Evolutionary conservation across 2,329 filamentous ascomycete genomes (phyloP), one percentile per base, ranked within the genome.

Genomic region (Penicillium sp.): DNA sequence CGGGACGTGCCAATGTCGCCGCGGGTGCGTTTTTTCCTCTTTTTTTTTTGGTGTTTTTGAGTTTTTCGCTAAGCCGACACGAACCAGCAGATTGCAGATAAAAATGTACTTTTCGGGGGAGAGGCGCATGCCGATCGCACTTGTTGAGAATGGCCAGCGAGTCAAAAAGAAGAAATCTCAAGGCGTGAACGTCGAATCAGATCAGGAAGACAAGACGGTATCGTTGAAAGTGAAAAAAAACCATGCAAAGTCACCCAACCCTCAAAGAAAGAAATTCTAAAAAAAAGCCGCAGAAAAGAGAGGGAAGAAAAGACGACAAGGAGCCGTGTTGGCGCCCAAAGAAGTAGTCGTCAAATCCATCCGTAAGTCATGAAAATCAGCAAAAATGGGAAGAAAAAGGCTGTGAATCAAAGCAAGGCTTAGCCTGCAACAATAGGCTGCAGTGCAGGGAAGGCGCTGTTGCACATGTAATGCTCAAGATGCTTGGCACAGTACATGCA

Each of bases 401-500:
- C 20, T 36, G 20, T 38, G 13, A 28, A 43, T 14, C 25, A 39
- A 16, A 9, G 22, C 27, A n/a, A 24, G 13, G n/a, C 31, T 61
- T 67, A 76, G 51, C 67, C 67, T 45, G 74, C 76, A 39, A 71
- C 57, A 54, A 78, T 74, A 43, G 78, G 69, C 62, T 79, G 78
- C 55, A 78, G 69, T 20, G 67, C 50, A 38, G 68, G 69, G 55
- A 76, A 77, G 42, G 72, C 72, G 43, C 66, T 70, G 45, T 71
- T 64, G 47, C 66, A 67, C 69, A 80, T 75, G 60, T 79, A 79
- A 56, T 76, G 71, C 51, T 81, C 78, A 48, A 77, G 72, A 45
- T 75, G 73, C 53, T 79, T 76, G 43, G 72, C 69, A 65, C 78
- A 80, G 50, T 76, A 75, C 45, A 68, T 59, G 58, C 78, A 80